phyloP scores from a whole-genome alignment of 352 stramenopile species.

The Peronospora destructor region DNA sequence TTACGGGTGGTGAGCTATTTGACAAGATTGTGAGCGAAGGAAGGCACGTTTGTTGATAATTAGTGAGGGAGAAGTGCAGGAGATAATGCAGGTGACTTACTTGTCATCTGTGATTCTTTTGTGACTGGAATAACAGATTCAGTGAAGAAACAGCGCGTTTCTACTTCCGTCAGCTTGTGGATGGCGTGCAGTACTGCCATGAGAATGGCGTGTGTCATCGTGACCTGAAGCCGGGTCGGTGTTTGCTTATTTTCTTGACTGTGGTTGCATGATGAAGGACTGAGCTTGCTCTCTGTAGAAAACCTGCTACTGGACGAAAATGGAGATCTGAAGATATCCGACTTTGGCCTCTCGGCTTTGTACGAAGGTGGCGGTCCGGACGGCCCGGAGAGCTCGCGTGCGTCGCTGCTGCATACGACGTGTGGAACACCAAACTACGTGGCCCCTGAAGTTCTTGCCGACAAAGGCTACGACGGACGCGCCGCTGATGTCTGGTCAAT shows the following conservation, averaged over 20 bases:
- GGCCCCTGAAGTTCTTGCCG: slow-evolving; percentile 87
- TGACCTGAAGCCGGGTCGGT: slow-evolving; percentile 91
- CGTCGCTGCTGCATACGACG: slow-evolving; percentile 91
- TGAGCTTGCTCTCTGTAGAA: slow-evolving; percentile 34
- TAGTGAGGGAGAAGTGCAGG: slow-evolving; percentile 1
- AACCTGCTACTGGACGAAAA: slow-evolving; percentile 95
- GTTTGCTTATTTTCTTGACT: neutral
- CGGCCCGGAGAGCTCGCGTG: slow-evolving; percentile 76
- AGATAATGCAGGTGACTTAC: neutral
- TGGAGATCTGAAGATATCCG: slow-evolving; percentile 97
- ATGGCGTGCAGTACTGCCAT: slow-evolving; percentile 96
- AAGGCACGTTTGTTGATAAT: slow-evolving; percentile 34
- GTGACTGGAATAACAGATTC: slow-evolving; percentile 48
- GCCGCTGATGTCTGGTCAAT: slow-evolving; percentile 95
- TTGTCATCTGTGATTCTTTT: neutral
- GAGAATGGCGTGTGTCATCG: slow-evolving; percentile 95
- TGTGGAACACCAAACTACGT: slow-evolving; percentile 98
- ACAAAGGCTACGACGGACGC: slow-evolving; percentile 92
- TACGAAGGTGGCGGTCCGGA: slow-evolving; percentile 81
- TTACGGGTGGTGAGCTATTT: slow-evolving; percentile 86
- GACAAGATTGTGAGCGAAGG: slow-evolving; percentile 96
- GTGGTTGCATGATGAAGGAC: neutral
- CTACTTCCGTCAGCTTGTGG: slow-evolving; percentile 97
- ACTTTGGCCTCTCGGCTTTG: slow-evolving; percentile 96
- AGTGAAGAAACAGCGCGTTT: slow-evolving; percentile 94